These are phyloP conservation scores for Pseudogymnoascus sp. DNA, from an alignment of 2,329 filamentous ascomycete genomes.

Conservation along the genomic window DNA sequence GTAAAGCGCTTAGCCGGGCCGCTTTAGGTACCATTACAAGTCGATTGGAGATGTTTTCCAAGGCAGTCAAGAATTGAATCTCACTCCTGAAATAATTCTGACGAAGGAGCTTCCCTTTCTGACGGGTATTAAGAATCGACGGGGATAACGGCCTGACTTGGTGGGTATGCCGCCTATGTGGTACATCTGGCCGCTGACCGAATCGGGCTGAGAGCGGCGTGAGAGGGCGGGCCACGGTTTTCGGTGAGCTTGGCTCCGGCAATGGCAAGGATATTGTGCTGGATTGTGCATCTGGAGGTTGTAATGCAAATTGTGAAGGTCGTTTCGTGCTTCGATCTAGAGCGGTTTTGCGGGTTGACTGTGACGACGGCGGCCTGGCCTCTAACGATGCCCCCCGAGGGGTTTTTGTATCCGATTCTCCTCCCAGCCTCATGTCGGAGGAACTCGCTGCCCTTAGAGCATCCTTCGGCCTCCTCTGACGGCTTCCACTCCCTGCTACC, in stretches of 20 bases:
- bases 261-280: slow-evolving; percentile 63
- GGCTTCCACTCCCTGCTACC: slow-evolving; percentile 44
- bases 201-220: slow-evolving; percentile 53
- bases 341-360: slow-evolving; percentile 19
- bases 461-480: slow-evolving; percentile 38
- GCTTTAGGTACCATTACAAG: slow-evolving; percentile 75
- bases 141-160: slow-evolving; percentile 51
- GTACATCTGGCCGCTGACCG: slow-evolving; percentile 40
- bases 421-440: slow-evolving; percentile 18
- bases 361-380: slow-evolving; percentile 20
- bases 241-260: slow-evolving; percentile 52
- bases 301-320: slow-evolving; percentile 24
- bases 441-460: slow-evolving; percentile 32
- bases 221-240: slow-evolving; percentile 42
- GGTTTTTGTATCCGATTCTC: background rate
- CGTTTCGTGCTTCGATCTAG: slow-evolving; percentile 15
- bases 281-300: slow-evolving; percentile 48
- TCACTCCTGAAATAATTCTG: slow-evolving; percentile 80
- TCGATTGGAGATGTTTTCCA: slow-evolving; percentile 81
- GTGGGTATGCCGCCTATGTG: slow-evolving; percentile 53
- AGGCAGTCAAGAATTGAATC: slow-evolving; percentile 71
- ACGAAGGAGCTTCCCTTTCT: slow-evolving; percentile 65
- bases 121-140: slow-evolving; percentile 53
- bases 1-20: slow-evolving; percentile 70
- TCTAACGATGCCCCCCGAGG: slow-evolving; percentile 27